Base-by-base conservation (phyloP, 495 filamentous ascomycete species). In the Aspergillus steynii region DNA sequence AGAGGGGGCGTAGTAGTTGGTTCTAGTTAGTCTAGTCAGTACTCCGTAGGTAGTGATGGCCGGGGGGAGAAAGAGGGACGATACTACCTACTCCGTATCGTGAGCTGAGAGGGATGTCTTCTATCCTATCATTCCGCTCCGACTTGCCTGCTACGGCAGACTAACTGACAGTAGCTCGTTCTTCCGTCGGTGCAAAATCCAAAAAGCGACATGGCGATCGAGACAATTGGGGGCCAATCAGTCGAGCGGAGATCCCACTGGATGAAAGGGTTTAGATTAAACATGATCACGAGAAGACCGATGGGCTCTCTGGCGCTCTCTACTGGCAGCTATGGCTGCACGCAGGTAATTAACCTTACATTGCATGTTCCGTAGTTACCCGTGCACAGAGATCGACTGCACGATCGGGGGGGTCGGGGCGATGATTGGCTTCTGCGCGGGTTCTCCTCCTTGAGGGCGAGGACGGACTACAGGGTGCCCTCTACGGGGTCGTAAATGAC, bases 321-420 rank as follows among this genome's bases (percentile, higher is more conserved):
- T 5, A 51, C 54, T 42, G 37, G 26, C 27, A 48, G 45, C 56
- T 55, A 45, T 50, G 27, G 58, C 65, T 68, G 66, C 66, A 68
- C 59, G 66, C 62, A 68, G 56, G 62, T 63, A 65, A 68, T 65
- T 68, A 68, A 68, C 66, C 66, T 68, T 64, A 68, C 66, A 68
- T 68, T 68, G 66, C 66, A 68, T 62, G 53, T 61, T 65, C 63
- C 63, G 63, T 58, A 50, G 63, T 65, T 61, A 61, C 63, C 63
- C 63, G 65, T 64, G 65, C 58, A 67, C 61, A 50, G 29, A 58
- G 65, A 67, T 61, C 65, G 53, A 59, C 53, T 61, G 53, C 59
- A 59, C 48, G 55, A 58, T 58, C 29, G 56, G 37, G 12, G 8
- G 9, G 12, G 37, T 20, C 20, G 25, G 52, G 28, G 52, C 31